phyloP scores from a whole-genome alignment of 2,329 filamentous ascomycete species.

The Sporothrix mexicana region DNA sequence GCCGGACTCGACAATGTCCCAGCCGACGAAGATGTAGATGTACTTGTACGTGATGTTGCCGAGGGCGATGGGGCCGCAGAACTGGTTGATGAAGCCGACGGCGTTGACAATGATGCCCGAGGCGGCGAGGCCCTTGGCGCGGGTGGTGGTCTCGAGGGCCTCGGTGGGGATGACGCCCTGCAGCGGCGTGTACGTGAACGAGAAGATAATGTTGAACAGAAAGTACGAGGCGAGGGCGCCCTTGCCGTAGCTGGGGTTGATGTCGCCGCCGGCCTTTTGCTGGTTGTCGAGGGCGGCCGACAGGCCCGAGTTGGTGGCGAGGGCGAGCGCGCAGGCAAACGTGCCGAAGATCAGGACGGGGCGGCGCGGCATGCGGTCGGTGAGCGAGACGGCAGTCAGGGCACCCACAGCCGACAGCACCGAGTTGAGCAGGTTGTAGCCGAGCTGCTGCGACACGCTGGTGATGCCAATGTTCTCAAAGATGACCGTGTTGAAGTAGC shows the following conservation, averaged over 20 bases:
- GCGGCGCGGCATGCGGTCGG: constrained; percentile 55
- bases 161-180: constrained; percentile 56
- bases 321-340: constrained; percentile 49
- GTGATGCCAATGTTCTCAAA: constrained; percentile 50
- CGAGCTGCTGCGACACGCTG: constrained; percentile 49
- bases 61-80: constrained; percentile 54
- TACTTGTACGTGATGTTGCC: constrained; percentile 52
- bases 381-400: constrained; percentile 50
- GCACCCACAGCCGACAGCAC: constrained; percentile 54
- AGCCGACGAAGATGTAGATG: constrained; percentile 56
- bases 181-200: constrained; percentile 57
- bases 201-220: constrained; percentile 57
- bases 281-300: constrained; percentile 14
- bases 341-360: constrained; percentile 54
- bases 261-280: constrained; percentile 45
- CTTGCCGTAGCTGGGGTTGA: constrained; percentile 47
- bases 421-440: constrained; percentile 56
- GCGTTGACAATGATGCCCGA: constrained; percentile 53
- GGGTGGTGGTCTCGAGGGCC: constrained; percentile 55
- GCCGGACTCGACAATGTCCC: constrained; percentile 52
- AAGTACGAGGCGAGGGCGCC: constrained; percentile 56
- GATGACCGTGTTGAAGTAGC: constrained; percentile 58
- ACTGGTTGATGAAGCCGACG: constrained; percentile 57
- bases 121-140: constrained; percentile 58
- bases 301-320: constrained; percentile 55